A percentile compares a stretch with the other conserved stretches of the same genome.
Evolutionary conservation across 805 yeast genomes (phyloP).

Genomic region (Maudiozyma serrabonitensis): DNA sequence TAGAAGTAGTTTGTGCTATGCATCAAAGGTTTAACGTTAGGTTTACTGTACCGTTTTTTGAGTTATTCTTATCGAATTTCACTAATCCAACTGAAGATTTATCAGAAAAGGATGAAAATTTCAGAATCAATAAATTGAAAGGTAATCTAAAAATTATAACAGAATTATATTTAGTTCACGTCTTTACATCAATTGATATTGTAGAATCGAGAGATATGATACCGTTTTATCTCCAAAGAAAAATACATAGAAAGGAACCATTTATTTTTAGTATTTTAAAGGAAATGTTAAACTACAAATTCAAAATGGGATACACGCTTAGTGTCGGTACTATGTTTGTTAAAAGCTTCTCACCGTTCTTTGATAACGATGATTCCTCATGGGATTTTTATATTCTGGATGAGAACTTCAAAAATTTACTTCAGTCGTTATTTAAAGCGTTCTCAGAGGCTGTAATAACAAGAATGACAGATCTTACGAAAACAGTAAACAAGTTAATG

Average conservation of each 20-base stretch:
- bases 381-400: constrained; percentile 23
- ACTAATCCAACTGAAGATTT: constrained; percentile 24
- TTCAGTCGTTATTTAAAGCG: constrained; percentile 33
- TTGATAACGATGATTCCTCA: constrained; percentile 24
- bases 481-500: constrained; percentile 29
- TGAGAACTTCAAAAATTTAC: constrained; percentile 15
- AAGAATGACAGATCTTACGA: constrained; percentile 30
- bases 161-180: constrained; percentile 50
- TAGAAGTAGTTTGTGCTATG: constrained; percentile 58
- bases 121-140: constrained; percentile 35
- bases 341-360: constrained; percentile 35
- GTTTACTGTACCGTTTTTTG: constrained; percentile 44
- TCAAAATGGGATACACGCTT: constrained; percentile 28
- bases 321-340: constrained; percentile 39
- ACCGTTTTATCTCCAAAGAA: constrained; percentile 36
- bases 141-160: constrained; percentile 41
- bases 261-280: constrained; percentile 36
- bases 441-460: constrained; percentile 37
- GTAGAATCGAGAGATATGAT: constrained; percentile 31
- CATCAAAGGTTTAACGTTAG: constrained; percentile 60
- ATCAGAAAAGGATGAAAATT: constrained; percentile 36
- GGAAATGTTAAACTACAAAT: constrained; percentile 36
- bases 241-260: constrained; percentile 30
- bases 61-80: constrained; percentile 35
- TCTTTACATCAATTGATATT: constrained; percentile 40